Conservation (phyloP, 1,284 basidiomycete genomes). For the Microbotryum lychnidis-dioicae region DNA sequence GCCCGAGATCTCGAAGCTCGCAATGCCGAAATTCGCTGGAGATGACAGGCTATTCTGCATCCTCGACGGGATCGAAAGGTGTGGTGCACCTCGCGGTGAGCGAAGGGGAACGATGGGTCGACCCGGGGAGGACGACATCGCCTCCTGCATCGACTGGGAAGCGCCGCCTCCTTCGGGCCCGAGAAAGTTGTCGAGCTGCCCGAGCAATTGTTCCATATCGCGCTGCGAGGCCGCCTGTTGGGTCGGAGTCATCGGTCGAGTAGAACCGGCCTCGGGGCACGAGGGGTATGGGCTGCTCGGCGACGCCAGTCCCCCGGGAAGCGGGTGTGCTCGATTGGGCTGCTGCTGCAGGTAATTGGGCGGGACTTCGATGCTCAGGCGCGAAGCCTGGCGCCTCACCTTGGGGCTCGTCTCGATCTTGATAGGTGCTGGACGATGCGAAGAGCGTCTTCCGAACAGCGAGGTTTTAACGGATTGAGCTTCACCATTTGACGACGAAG, state of each 20-base stretch:
- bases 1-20: slow-evolving; percentile 15
- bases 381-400: background rate
- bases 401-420: slow-evolving; percentile 6
- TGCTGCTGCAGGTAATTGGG: background rate
- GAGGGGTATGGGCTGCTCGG: no score
- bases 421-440: background rate
- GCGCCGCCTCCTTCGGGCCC: no score
- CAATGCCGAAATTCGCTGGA: background rate
- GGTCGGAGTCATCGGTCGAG: background rate
- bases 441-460: background rate
- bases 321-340: background rate
- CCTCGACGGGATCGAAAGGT: no score
- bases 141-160: background rate
- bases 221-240: background rate
- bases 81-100: no score
- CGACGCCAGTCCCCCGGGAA: background rate
- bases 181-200: background rate
- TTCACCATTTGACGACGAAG: background rate
- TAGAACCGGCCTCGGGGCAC: background rate
- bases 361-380: slow-evolving; percentile 16
- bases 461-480: background rate
- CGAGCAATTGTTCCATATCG: slow-evolving; percentile 1
- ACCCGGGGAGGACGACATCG: background rate
- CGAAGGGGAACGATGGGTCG: no score
- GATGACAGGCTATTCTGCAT: background rate